These are phyloP conservation scores for Colletotrichum sp. DNA, from an alignment of 2,329 filamentous ascomycete genomes.

Conservation along the genomic window DNA sequence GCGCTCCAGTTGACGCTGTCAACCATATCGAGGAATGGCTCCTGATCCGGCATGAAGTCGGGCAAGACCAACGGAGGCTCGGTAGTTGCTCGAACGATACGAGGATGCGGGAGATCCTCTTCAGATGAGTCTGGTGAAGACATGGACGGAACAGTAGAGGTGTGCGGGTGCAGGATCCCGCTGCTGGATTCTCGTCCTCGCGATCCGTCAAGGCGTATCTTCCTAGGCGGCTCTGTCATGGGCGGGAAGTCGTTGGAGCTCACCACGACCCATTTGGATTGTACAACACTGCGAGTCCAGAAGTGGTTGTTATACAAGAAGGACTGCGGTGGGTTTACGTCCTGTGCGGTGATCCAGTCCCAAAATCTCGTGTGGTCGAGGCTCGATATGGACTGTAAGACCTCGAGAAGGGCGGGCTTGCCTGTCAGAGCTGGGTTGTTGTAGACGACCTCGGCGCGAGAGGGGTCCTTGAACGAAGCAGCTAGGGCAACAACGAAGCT, in stretches of 20 bases:
- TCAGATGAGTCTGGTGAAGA: neutral
- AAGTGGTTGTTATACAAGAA: slow-evolving; percentile 33
- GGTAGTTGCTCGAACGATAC: slow-evolving; percentile 34
- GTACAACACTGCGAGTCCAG: slow-evolving; percentile 42
- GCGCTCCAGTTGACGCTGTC: slow-evolving; percentile 50
- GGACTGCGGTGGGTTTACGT: slow-evolving; percentile 25
- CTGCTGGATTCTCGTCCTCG: slow-evolving; percentile 18
- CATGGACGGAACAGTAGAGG: neutral
- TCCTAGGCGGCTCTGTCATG: slow-evolving; percentile 34
- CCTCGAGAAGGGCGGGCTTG: slow-evolving; percentile 33
- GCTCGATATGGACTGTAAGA: slow-evolving; percentile 32
- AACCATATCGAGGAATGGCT: slow-evolving; percentile 43
- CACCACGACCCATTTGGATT: slow-evolving; percentile 41
- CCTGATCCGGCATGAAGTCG: slow-evolving; percentile 38
- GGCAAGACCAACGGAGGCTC: slow-evolving; percentile 36
- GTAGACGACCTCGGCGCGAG: slow-evolving; percentile 31
- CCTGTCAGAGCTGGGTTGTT: slow-evolving; percentile 40
- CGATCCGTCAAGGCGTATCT: slow-evolving; percentile 31
- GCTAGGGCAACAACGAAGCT: slow-evolving; percentile 40
- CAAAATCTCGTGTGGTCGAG: slow-evolving; percentile 40
- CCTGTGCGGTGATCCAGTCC: slow-evolving; percentile 39
- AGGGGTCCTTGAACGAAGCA: slow-evolving; percentile 13
- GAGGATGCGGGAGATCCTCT: slow-evolving; percentile 13
- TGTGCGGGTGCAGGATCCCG: neutral
- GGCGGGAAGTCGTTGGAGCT: slow-evolving; percentile 40